Evolutionary conservation across 2,329 filamentous ascomycete species (phyloP).

Genomic region (Colletotrichum liaoningense): DNA sequence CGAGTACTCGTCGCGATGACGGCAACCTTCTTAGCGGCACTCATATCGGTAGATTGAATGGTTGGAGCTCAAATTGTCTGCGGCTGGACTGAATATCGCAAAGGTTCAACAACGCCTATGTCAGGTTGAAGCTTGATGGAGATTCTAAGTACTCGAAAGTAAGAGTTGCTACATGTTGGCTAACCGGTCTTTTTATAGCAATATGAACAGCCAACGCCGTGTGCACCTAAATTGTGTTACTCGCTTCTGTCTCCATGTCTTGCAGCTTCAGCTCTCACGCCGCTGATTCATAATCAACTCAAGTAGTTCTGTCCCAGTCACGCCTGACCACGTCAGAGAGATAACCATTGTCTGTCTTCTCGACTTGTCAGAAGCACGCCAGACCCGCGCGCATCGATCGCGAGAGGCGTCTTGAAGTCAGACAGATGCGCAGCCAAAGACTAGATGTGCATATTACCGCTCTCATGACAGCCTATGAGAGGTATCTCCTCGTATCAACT

Average conservation of each 20-base stretch:
- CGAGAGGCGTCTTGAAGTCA: neutral
- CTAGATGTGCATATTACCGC: neutral
- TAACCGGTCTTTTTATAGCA: too few relatives aligned
- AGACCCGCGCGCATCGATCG: constrained; percentile 3
- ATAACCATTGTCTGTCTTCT: neutral
- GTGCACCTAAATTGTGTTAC: too few relatives aligned
- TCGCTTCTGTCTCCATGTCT: neutral
- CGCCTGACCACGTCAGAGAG: neutral
- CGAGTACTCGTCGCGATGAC: constrained; percentile 51
- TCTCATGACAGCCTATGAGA: neutral
- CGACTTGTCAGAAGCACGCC: neutral
- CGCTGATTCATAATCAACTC: too few relatives aligned
- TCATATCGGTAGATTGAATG: neutral
- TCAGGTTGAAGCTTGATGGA: too few relatives aligned
- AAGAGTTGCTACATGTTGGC: too few relatives aligned
- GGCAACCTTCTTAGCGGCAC: constrained; percentile 41
- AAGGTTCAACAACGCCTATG: too few relatives aligned
- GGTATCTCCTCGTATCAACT: neutral
- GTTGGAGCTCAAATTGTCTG: too few relatives aligned
- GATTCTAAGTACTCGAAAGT: neutral
- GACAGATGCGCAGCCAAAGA: neutral
- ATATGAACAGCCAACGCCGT: too few relatives aligned
- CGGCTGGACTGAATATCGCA: neutral
- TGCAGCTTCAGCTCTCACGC: too few relatives aligned
- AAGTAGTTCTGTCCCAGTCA: too few relatives aligned